Base-by-base conservation (phyloP, 83 land plant species). In the Diphasiastrum complanatum region DNA sequence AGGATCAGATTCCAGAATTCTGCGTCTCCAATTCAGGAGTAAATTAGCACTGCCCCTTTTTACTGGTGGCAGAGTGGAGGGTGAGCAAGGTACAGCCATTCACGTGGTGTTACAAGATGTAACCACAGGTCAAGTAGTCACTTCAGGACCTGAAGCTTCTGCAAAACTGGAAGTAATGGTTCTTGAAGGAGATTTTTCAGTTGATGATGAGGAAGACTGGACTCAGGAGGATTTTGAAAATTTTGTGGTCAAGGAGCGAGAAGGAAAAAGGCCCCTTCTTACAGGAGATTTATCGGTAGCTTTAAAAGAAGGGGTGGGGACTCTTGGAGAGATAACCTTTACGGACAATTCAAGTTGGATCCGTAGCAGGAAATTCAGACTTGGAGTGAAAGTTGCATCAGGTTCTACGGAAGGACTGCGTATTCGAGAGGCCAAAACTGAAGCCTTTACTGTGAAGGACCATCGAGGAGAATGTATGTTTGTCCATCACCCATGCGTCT, bases 271-370 rank as follows among this genome's bases (percentile, higher is more conserved):
- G 59, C 93, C 93, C 24, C 77, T 87, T 32, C 67, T 87, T 57
- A 81, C 81, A 37, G 93, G 93, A 25, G 89, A 83, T 6, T 65
- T 87, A 65, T 73, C 71, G 30, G 77, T 87, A 14, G 75, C 85
- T n/a, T 76, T 87, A 60, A 87, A 81, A 55, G 89, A 87, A 63
- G 93, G 89, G 18, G 88, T 83, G 8, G 93, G 88, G 33, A 84
- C 85, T 2, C 50, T 84, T 55, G 93, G 93, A 2, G 93, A 87
- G 5, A 62, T 87, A 8, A 81, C 79, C 5, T 87, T 87, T 69
- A 87, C 93, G 20, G 93, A 87, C 54, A 87, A 87, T 48, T 87
- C 93, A 53, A 87, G 93, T 30, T 87, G 93, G 93, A 87, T 84
- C 58, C 68, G 93, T 52, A 84, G 93, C 70, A 78, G 93, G 60